Evolutionary conservation across 164 flowering plant species (phyloP), one percentile per base, ranked within the genome.

Genomic region (Pachysandra terminalis): DNA sequence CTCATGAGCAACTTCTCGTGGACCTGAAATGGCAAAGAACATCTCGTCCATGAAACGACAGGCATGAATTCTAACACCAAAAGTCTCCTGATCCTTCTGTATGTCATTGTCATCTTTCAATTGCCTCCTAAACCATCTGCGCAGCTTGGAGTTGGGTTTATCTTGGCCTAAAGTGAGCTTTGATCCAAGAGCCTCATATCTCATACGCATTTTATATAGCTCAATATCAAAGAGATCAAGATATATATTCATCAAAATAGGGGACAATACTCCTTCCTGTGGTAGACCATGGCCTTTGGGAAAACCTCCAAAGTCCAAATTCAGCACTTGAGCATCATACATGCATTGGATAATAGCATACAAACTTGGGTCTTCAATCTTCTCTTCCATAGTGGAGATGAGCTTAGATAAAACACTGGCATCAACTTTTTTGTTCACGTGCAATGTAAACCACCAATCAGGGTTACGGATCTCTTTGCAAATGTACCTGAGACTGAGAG

Each of bases 261-360:
- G 94, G n/a, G 91, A 86, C 67, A 95, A 70, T 1, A 85, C 79
- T 48, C 97, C 98, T 73, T 95, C 98, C 73, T 95, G 98, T 21
- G 98, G 97, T 68, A 95, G 94, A 53, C 98, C 98, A 49, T 90
- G 94, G 61, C 97, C 98, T 79, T 95, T 95, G 9, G 91, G 84
- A 71, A 84, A 95, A 27, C 90, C 90, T 48, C 98, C 97, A 75
- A 95, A 95, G 79, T 92, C 94, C 72, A 90, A 62, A 83, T 92
- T 92, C 28, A 95, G 85, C 24, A 87, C 96, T 22, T 73, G 68
- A 9, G 96, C 89, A 58, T 85, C 81, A 81, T 83, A 81, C 91
- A 92, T 85, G 59, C 69, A 71, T 24, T 27, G 79, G 21, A 92
- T 77, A 19, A 85, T 63, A 56, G 67, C 65, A 78, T 45, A 86